Percentiles rank a stretch among this genome's conserved stretches.
Evolutionary conservation across 1,284 basidiomycete species (phyloP).

Genomic region (Butyriboletus appendiculatus): DNA sequence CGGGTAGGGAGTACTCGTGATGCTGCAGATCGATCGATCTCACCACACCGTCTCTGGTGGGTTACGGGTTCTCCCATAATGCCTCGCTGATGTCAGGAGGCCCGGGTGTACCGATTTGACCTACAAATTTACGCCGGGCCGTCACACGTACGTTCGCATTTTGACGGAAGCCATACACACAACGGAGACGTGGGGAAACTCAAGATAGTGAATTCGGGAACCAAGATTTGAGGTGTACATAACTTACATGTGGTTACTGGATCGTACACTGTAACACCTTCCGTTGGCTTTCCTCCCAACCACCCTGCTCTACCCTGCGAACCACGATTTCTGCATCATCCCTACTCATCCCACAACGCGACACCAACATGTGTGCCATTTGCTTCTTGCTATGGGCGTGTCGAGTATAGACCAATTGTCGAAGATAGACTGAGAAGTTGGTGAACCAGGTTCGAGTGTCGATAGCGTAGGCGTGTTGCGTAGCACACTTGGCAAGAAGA

Average conservation of each 20-base stretch:
- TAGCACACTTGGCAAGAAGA: slow-evolving; percentile 25
- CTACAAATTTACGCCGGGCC: slow-evolving; percentile 1
- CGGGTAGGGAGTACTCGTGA: not conserved
- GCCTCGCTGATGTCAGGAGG: slow-evolving; percentile 26
- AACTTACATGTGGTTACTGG: slow-evolving; percentile 21
- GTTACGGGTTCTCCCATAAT: slow-evolving; percentile 2
- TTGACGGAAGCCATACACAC: no score
- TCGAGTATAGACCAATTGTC: slow-evolving; percentile 22
- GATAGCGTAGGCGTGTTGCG: slow-evolving; percentile 21
- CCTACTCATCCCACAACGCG: slow-evolving; percentile 28
- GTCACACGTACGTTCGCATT: not conserved
- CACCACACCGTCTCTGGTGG: slow-evolving; percentile 1
- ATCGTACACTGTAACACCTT: slow-evolving; percentile 19
- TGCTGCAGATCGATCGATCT: slow-evolving; percentile 15
- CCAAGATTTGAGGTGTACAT: not conserved
- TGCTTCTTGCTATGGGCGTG: slow-evolving; percentile 26
- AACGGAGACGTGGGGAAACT: not conserved
- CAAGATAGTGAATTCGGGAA: slow-evolving; percentile 10
- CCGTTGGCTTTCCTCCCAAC: not conserved
- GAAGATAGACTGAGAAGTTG: slow-evolving; percentile 26
- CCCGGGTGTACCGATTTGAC: slow-evolving; percentile 1
- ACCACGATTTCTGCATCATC: slow-evolving; percentile 26
- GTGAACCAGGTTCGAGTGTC: slow-evolving; percentile 31
- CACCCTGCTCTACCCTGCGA: slow-evolving; percentile 19
- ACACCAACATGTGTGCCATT: slow-evolving; percentile 27